Evolutionary conservation across 2,329 filamentous ascomycete species (phyloP), one percentile per base, ranked within the genome.

Genomic region (Fusarium gaditjirri): DNA sequence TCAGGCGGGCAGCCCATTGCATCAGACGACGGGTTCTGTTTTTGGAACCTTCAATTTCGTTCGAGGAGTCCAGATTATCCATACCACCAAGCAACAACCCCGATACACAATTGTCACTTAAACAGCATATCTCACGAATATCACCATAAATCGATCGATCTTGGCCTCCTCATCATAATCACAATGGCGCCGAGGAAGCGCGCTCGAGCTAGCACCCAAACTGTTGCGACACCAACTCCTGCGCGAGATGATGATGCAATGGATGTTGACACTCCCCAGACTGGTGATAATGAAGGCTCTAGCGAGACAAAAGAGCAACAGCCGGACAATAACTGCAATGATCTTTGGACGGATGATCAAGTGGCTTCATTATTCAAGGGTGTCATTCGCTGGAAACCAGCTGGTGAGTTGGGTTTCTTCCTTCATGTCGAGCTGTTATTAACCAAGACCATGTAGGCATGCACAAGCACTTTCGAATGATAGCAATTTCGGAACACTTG

Each of bases 311-410:
- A 77, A 35, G 64, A 73, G 10, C 71, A 78, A 42, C 64, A 72
- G 16, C 71, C 68, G 8, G 65, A 65, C 16, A 73, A 75, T 9
- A 72, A 75, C 16, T 76, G 68, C 53, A 88, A 90, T 62, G 93
- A 95, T 72, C 89, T 91, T 31, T 99, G 96, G 96, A 98, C 94
- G 8, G 95, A 97, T 77, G 95, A 98, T 78, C 96, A 99, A 81
- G 92, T 97, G 74, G 94, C 94, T 2, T 95, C 94, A 43, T 87
- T 99, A 2, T 94, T 97, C 84, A 98, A 98, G 80, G 94, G 91
- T 57, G 92, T 98, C 74, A 95, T 98, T 72, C 89, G 91, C 79
- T 97, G 93, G 92, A 99, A 99, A 80, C 96, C 96, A n/a, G 95
- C 95, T 43, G 95, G 94, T 94, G 79, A 73, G 79, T 70, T 23